Evolutionary conservation across 2,329 filamentous ascomycete genomes (phyloP), one percentile per base, ranked within the genome.

Genomic region (Sclerotiophoma versabilis): DNA sequence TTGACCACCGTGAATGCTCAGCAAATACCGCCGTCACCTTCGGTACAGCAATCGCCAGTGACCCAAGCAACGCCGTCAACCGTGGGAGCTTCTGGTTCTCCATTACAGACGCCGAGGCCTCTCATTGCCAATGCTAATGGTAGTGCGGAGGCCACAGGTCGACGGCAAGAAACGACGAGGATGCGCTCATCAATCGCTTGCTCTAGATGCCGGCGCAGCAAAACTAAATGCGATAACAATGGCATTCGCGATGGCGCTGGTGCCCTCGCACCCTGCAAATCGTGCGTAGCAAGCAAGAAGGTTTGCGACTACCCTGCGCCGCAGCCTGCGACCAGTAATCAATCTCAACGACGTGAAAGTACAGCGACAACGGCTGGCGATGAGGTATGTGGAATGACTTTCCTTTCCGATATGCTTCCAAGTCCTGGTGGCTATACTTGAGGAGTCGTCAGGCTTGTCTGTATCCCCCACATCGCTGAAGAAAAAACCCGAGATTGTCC

Each of bases 181-280:
- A 89, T 92, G 84, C 84, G 91, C 63, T 92, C 90, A 39, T 91
- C 88, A 68, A 91, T 93, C 70, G 90, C 91, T 41, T 95, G 91
- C 75, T 80, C 85, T 57, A 83, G 86, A 59, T 93, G 91, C 71
- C 84, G 91, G 53, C 85, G 86, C 66, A 92, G 89, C 71, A 96
- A 95, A 77, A 91, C 93, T 71, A 93, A 93, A 76, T 96, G 91
- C 77, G 86, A 91, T 74, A 95, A 95, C 76, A 83, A 84, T 63
- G 90, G 90, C 56, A 17, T 36, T 17, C 84, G 87, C 52, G 84
- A 84, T 58, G 87, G 86, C 14, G 85, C 84, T 14, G 45, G 45
- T 27, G 25, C 17, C 15, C 51, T 54, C 15, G 51, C 51, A 15
- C n/a, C 51, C 14, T 96, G 91, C 77, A 86, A 90, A 58, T 86